These are phyloP conservation scores for Mycena indigotica DNA, from an alignment of 768 basidiomycete genomes.

Conservation along the genomic window DNA sequence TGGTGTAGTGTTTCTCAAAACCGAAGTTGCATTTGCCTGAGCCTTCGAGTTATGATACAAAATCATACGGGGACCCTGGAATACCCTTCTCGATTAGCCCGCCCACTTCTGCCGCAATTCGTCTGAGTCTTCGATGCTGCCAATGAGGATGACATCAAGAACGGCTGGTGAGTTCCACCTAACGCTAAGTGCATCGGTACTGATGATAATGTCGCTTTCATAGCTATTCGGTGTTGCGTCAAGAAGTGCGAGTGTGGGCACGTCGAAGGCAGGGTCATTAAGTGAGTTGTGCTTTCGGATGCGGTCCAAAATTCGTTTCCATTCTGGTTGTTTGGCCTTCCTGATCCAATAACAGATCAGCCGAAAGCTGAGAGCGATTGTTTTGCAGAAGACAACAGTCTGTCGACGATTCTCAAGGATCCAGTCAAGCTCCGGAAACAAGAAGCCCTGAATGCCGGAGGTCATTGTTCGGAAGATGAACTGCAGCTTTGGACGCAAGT, in stretches of 20 bases:
- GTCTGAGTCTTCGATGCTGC: background rate
- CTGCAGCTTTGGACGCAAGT: background rate
- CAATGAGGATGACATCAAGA: background rate
- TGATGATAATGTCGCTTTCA: background rate
- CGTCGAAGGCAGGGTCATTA: background rate
- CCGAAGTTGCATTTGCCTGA: background rate
- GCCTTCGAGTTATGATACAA: background rate
- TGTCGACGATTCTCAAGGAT: background rate
- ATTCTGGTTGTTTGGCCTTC: background rate
- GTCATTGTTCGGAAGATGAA: background rate
- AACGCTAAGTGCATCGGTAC: background rate
- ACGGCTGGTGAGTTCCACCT: background rate
- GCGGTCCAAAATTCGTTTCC: background rate
- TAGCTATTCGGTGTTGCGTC: too few species aligned
- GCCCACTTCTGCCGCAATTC: background rate
- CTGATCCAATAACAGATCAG: background rate
- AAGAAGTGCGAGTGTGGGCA: background rate
- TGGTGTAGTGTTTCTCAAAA: background rate
- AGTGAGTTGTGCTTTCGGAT: background rate
- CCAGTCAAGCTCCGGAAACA: background rate
- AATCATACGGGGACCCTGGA: background rate
- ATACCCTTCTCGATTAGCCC: background rate
- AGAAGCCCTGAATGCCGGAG: background rate
- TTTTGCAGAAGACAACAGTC: background rate
- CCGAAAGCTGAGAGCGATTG: background rate